Evolutionary conservation across 257 asterid species (phyloP).

Genomic region (Misopates orontium): DNA sequence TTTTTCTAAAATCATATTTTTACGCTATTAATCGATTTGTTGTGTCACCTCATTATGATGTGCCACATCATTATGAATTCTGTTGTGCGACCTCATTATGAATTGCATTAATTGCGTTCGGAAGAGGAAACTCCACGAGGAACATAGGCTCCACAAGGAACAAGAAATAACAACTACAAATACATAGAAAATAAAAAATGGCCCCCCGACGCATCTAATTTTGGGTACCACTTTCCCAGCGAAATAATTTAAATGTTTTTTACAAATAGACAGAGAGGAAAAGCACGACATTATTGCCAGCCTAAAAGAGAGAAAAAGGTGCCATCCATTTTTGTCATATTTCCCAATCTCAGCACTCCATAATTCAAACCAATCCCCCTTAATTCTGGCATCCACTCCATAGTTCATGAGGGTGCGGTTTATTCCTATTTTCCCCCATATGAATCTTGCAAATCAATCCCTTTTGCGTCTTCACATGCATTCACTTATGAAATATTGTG

Average conservation of each 20-base stretch:
- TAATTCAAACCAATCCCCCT: neutral
- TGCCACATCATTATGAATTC: too few relatives aligned
- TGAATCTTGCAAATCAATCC: too few relatives aligned
- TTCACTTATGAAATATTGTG: conserved; percentile 11
- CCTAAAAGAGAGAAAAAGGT: conserved; percentile 11
- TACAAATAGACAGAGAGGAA: neutral
- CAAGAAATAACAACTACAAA: conserved; percentile 1
- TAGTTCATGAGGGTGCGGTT: neutral
- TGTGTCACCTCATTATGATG: too few relatives aligned
- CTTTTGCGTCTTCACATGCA: neutral
- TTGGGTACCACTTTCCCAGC: conserved; percentile 3
- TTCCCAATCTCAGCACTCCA: conserved; percentile 13
- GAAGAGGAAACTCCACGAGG: too few relatives aligned
- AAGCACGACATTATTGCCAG: conserved; percentile 22
- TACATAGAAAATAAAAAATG: neutral
- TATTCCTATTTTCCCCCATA: neutral
- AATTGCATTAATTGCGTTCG: too few relatives aligned
- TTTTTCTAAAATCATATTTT: too few relatives aligned
- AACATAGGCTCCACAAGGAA: neutral
- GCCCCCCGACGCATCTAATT: conserved; percentile 4
- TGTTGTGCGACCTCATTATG: too few relatives aligned
- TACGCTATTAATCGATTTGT: too few relatives aligned
- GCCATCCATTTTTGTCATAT: neutral
- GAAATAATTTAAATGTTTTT: neutral
- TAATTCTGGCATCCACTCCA: neutral